Evolutionary conservation across 345 rosid genomes (phyloP), one percentile per base, ranked within the genome.

Genomic region (Boechera divaricarpa): DNA sequence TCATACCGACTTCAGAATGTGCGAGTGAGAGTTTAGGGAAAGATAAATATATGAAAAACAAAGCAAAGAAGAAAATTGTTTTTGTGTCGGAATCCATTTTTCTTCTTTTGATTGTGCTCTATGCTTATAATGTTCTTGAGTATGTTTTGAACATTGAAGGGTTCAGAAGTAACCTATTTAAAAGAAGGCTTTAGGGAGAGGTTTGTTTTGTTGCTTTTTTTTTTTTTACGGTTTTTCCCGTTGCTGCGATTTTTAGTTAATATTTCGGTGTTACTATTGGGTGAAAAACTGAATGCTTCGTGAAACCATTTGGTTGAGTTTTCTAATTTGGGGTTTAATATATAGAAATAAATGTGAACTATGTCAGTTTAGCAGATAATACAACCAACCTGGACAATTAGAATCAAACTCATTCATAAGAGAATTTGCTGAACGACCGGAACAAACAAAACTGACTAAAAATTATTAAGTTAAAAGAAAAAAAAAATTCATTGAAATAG

Each of bases 1-100:
- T 12, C 68, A 16, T 77, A 78, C 81, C 61, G 5, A 69, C 82
- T 79, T 79, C 79, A 15, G 6, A 26, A 62, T 53, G 1, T 0
- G 79, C 72, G n/a, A 28, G 7, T 21, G 56, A 54, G n/a, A 33
- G 45, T 38, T 36, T 38, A 28, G 66, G 39, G 42, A 79, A 45
- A 7, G 41, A 45, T 28, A 69, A 15, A 55, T 6, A 62, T 7
- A 79, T 6, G 36, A 63, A n/a, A 63, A 45, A 48, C 21, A 74
- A 21, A 0, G 38, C 63, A 6, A 74, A 60, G 18, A 28, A 31
- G 26, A 74, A 0, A 2, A 63, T 8, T 42, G 67, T 54, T 53
- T 68, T 53, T 28, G 64, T 8, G 10, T 63, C 74, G 2, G 32
- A 13, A 53, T 47, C 52, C 79, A 73, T 79, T 33, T 59, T 49